Conservation (phyloP, 2,329 filamentous ascomycete species). For the Zalaria obscura region DNA sequence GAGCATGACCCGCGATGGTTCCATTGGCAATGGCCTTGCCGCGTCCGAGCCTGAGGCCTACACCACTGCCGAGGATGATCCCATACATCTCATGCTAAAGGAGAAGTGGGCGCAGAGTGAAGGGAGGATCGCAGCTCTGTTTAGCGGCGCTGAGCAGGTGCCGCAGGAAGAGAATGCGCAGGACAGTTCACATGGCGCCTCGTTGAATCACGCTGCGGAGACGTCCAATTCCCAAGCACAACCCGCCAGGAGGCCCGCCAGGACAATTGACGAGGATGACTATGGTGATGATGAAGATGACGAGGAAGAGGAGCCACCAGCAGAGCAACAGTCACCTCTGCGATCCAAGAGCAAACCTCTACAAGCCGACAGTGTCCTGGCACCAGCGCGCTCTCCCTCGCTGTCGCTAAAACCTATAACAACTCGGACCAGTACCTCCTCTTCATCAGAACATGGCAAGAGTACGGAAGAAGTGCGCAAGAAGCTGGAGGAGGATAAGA, state of each 20-base stretch:
- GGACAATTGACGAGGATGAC: constrained; percentile 63
- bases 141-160: constrained; percentile 32
- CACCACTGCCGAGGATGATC: constrained; percentile 30
- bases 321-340: constrained; percentile 31
- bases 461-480: constrained; percentile 80
- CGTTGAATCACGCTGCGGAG: constrained; percentile 8
- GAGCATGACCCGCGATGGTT: constrained; percentile 30
- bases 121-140: constrained; percentile 62
- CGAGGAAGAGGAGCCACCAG: constrained; percentile 31
- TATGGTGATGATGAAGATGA: constrained; percentile 71
- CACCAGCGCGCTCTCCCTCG: constrained; percentile 56
- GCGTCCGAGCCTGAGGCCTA: constrained; percentile 18
- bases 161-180: constrained; percentile 1
- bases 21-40: constrained; percentile 20
- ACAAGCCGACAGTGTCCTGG: constrained; percentile 41
- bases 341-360: constrained; percentile 38
- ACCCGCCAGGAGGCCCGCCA: constrained; percentile 58
- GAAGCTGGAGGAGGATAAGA: constrained; percentile 82
- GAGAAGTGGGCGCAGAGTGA: constrained; percentile 67
- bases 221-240: constrained; percentile 30
- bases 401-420: constrained; percentile 47
- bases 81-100: constrained; percentile 46
- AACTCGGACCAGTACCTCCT: constrained; percentile 42
- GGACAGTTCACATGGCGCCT: not conserved
- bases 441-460: constrained; percentile 43